Base-by-base conservation (phyloP, 2,329 filamentous ascomycete genomes). In the Zasmidium angulare region DNA sequence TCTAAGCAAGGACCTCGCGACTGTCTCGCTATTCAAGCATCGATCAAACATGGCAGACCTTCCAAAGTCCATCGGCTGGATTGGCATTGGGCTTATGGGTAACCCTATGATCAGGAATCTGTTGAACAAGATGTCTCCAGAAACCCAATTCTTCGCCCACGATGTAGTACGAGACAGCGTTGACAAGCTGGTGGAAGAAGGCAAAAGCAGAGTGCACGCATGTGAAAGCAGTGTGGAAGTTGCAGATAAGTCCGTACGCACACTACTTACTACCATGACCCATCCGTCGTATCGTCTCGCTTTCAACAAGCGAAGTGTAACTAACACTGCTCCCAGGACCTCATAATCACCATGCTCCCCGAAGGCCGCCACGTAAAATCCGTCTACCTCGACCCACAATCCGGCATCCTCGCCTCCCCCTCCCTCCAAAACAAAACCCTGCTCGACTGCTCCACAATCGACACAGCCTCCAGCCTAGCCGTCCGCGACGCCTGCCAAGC, bases 361-460 rank as follows among this genome's bases (percentile, higher is more conserved):
- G 81, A 83, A 71, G 81, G 81, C 19, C 71, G 74, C 3, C 80
- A 84, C 59, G 81, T 83, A 19, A 77, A 77, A 56, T 72, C 76
- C 19, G 81, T 84, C 22, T 84, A 83, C 63, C 76, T 83, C 46
- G 76, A 80, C 24, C 70, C 73, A 1, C 59, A 69, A 12, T 75
- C 71, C 10, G 80, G 79, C 52, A 72, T 82, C 26, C 76, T 77
- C 50, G 73, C 74, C 22, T 74, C 75, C 23, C 24, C 46, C 10
- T 71, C 77, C 26, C 68, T 79, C 14, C 70, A 70, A 17, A 72
- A 72, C 46, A 81, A 82, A 60, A 73, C 83, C 20, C 71, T 84
- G 46, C 77, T 84, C 62, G 82, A 84, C 68, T 83, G 80, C 68
- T 82, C 80, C 0, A 84, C 82, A 9, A 84, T 84, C 68, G 82